phyloP scores from a whole-genome alignment of 495 filamentous ascomycete species.

The Bacidia gigantensis region DNA sequence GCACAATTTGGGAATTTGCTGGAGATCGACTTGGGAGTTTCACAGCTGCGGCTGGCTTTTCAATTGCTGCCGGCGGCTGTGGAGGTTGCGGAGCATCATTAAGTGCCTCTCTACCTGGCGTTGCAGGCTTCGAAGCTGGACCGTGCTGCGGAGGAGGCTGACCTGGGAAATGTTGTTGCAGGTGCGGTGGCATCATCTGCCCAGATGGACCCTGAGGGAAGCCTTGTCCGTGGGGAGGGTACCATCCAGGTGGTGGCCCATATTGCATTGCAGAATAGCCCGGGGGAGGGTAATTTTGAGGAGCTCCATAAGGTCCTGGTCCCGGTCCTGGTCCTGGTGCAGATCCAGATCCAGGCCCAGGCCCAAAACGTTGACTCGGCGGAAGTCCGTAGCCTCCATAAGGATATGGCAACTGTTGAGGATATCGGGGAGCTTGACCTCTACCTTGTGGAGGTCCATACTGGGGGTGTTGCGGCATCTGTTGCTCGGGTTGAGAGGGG shows the following conservation, averaged over 20 bases:
- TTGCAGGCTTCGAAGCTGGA: slow-evolving; percentile 20
- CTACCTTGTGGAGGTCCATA: slow-evolving; percentile 8
- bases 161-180: slow-evolving; percentile 38
- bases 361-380: slow-evolving; percentile 39
- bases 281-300: slow-evolving; percentile 48
- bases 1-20: slow-evolving; percentile 31
- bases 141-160: slow-evolving; percentile 27
- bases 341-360: slow-evolving; percentile 32
- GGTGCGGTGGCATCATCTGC: slow-evolving; percentile 37
- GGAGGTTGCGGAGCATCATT: slow-evolving; percentile 14
- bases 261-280: slow-evolving; percentile 48
- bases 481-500: slow-evolving; percentile 13
- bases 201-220: slow-evolving; percentile 50
- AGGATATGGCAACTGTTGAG: slow-evolving; percentile 10
- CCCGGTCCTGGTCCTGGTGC: slow-evolving; percentile 30
- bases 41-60: slow-evolving; percentile 17
- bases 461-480: slow-evolving; percentile 4
- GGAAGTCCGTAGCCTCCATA: slow-evolving; percentile 28
- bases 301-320: slow-evolving; percentile 27
- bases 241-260: slow-evolving; percentile 65
- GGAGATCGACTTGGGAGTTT: slow-evolving; percentile 17
- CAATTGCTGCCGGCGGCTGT: slow-evolving; percentile 24
- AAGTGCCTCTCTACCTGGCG: slow-evolving; percentile 21
- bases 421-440: slow-evolving; percentile 12
- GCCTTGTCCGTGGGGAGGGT: slow-evolving; percentile 62